A percentile compares a stretch with the other conserved stretches of the same genome.
Conservation (phyloP, 345 rosid species). For the Gossypium anomalum region DNA sequence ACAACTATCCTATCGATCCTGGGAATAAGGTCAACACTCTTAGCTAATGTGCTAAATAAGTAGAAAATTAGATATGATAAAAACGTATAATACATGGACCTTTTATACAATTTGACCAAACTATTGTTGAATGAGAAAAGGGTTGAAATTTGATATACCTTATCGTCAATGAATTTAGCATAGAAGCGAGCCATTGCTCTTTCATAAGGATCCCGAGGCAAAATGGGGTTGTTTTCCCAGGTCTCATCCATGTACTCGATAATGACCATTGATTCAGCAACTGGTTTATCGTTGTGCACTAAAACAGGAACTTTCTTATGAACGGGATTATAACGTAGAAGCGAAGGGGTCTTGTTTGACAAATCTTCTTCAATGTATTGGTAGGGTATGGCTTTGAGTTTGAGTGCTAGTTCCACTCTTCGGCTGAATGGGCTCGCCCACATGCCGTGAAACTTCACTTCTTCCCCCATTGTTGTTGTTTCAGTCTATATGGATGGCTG, state of each 20-base stretch:
- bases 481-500: too few relatives aligned
- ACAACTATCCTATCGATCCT: too few relatives aligned
- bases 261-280: conserved; percentile 24
- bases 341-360: conserved; percentile 24
- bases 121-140: too few relatives aligned
- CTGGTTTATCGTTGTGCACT: conserved; percentile 16
- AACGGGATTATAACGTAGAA: conserved; percentile 22
- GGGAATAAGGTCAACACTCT: too few relatives aligned
- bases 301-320: conserved; percentile 29
- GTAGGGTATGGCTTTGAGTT: conserved; percentile 22
- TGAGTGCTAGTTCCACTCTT: conserved; percentile 25
- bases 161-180: conserved; percentile 18
- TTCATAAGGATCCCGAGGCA: conserved; percentile 19
- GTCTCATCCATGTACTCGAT: conserved; percentile 27
- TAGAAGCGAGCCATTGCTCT: conserved; percentile 17
- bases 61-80: too few relatives aligned
- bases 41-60: too few relatives aligned
- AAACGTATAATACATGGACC: too few relatives aligned
- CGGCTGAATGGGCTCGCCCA: conserved; percentile 23
- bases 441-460: conserved; percentile 26
- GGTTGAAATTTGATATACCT: neutral
- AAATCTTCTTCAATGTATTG: conserved; percentile 21
- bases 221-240: conserved; percentile 12
- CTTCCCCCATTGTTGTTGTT: conserved; percentile 6
- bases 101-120: too few relatives aligned